A percentile compares a stretch with the other conserved stretches of the same genome.
phyloP scores from a whole-genome alignment of 306 rosid species.

The Prosopis cineraria region DNA sequence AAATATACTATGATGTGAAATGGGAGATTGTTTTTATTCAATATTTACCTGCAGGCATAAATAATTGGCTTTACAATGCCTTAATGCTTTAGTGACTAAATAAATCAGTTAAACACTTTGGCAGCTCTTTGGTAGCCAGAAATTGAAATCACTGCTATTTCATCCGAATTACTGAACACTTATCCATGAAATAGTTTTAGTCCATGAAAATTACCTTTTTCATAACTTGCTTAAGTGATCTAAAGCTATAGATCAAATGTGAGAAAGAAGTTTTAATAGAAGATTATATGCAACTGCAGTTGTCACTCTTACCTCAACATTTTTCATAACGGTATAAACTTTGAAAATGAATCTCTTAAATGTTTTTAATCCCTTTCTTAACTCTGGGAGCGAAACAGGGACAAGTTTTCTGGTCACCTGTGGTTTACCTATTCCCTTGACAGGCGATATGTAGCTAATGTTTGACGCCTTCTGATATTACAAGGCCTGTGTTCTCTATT shows the following conservation, averaged over 20 bases:
- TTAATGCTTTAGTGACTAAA: not conserved
- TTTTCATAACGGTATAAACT: not conserved
- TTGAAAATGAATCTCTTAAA: slow-evolving; percentile 15
- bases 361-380: slow-evolving; percentile 4
- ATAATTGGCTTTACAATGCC: not conserved
- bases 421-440: slow-evolving; percentile 3
- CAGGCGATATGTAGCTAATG: not conserved
- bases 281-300: not conserved
- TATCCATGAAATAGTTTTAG: not conserved
- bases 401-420: not conserved
- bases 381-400: slow-evolving; percentile 9
- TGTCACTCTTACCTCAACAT: not conserved
- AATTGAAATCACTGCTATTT: slow-evolving; percentile 1
- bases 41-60: not conserved
- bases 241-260: not conserved
- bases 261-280: not conserved
- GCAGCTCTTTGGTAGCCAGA: not conserved
- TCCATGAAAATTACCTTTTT: not conserved
- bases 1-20: not conserved
- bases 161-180: not conserved
- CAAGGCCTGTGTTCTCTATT: slow-evolving; percentile 30
- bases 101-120: not conserved
- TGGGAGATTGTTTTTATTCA: slow-evolving; percentile 7
- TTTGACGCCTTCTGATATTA: slow-evolving; percentile 8
- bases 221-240: slow-evolving; percentile 1